Base-by-base conservation (phyloP, 1,284 basidiomycete species). In the Austroboletus olivaceoglutinosus region DNA sequence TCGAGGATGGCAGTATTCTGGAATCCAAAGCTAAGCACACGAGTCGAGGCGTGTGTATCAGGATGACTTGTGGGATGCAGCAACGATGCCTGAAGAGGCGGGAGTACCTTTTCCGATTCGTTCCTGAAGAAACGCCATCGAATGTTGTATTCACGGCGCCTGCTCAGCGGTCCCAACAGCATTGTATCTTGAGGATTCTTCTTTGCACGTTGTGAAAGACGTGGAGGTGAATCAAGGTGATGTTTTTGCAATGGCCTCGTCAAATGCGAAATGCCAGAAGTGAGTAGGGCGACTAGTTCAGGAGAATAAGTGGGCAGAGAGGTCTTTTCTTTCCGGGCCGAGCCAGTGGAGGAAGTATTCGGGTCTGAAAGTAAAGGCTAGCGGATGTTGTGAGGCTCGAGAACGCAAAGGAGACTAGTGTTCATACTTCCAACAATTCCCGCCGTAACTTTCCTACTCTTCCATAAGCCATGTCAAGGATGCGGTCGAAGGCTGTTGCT, bases 391-490 rank as follows among this genome's bases (percentile, higher is more conserved):
- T 57, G 46, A 57, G 53, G 45, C 37, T 40, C 22, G 36, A 44
- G 8, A 45, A 37, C 46, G 39, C 18, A 51, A 51, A 39, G 11
- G 51, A 30, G 18, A 21, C 27, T n/a, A 13, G 36, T 8, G 16
- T 31, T 16, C 45, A 70, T 53, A 85, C 85, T 69, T 82, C 64
- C 63, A 89, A 70, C 27, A 89, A 68, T 58, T 89, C 85, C 71
- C 80, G 77, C 58, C 75, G 78, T 19, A 91, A 67, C 61, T 80
- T 85, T 13, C 90, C 91, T 53, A 77, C 80, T 50, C 86, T 75
- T 18, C 87, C 91, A 66, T 90, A 91, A n/a, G 89, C 89, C n/a
- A 82, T 62, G 57, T 85, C 78, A 19, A 91, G 71, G n/a, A 89
- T 65, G 50, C 79, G 73, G 10, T 71, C 69, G 55, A 89, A 83